phyloP scores from a whole-genome alignment of 306 rosid genomes.

The Vicia sativa region DNA sequence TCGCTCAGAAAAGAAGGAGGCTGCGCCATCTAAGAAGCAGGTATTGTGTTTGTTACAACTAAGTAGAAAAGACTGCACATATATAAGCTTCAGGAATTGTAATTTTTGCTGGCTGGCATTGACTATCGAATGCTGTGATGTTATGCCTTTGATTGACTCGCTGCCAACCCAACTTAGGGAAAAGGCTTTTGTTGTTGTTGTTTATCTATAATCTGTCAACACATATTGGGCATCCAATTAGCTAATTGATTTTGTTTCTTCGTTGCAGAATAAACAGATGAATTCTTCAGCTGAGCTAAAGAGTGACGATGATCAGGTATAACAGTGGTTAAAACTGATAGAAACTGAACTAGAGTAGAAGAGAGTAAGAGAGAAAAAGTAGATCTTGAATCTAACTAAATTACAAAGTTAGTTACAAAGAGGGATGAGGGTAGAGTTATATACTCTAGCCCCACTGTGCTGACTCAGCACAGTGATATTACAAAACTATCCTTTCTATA shows the following conservation, averaged over 20 bases:
- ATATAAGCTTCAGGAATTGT: slow-evolving; percentile 17
- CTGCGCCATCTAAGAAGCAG: slow-evolving; percentile 67
- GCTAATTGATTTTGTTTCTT: slow-evolving; percentile 31
- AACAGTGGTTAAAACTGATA: slow-evolving; percentile 18
- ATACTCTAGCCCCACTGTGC: no score
- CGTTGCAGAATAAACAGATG: slow-evolving; percentile 60
- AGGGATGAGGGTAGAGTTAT: no score
- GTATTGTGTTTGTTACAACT: slow-evolving; percentile 38
- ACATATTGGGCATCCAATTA: slow-evolving; percentile 17
- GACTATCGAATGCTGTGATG: neutral
- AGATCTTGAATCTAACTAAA: no score
- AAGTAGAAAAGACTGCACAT: slow-evolving; percentile 24
- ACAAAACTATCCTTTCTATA: no score
- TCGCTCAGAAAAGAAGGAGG: slow-evolving; percentile 58
- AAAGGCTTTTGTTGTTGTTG: neutral
- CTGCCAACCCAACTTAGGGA: neutral
- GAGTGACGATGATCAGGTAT: slow-evolving; percentile 64
- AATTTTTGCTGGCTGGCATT: slow-evolving; percentile 11
- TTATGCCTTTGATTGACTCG: neutral
- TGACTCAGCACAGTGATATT: no score
- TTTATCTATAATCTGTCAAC: slow-evolving; percentile 19
- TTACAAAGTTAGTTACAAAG: no score
- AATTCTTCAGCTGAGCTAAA: slow-evolving; percentile 57
- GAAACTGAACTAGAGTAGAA: no score
- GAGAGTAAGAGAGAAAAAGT: no score